phyloP scores from a whole-genome alignment of 768 basidiomycete species.

The Imleria badia region DNA sequence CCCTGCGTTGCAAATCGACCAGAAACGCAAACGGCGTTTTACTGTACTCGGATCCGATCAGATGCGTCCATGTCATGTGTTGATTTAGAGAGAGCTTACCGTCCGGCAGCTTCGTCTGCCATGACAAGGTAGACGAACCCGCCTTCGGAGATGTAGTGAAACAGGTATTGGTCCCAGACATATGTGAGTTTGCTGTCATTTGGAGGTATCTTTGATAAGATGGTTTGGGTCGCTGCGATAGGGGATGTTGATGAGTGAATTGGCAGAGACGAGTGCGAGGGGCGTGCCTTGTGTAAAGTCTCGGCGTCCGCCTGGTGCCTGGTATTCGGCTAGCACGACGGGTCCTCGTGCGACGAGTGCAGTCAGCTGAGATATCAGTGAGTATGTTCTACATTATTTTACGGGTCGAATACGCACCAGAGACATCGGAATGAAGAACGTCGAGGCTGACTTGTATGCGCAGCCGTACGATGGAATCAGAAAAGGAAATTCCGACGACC shows the following conservation, averaged over 20 bases:
- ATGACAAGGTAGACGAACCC: slow-evolving; percentile 90
- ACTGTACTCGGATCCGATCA: slow-evolving; percentile 37
- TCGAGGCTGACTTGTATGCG: not conserved
- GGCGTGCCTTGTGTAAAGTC: slow-evolving; percentile 85
- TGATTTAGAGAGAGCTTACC: slow-evolving; percentile 41
- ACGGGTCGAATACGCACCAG: slow-evolving; percentile 17
- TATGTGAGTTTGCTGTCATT: slow-evolving; percentile 82
- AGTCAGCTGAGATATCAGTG: slow-evolving; percentile 60
- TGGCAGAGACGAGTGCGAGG: not conserved
- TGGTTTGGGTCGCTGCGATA: slow-evolving; percentile 72
- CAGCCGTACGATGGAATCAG: not conserved
- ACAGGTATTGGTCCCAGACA: slow-evolving; percentile 91
- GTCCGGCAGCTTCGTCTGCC: slow-evolving; percentile 89
- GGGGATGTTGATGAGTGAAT: not conserved
- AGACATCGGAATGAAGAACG: slow-evolving; percentile 17
- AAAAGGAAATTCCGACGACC: slow-evolving; percentile 20
- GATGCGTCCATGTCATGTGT: not conserved
- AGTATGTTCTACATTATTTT: not conserved
- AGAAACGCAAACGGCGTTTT: slow-evolving; percentile 95
- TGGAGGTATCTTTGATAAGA: slow-evolving; percentile 93
- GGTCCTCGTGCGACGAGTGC: slow-evolving; percentile 78
- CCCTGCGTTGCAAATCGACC: slow-evolving; percentile 79
- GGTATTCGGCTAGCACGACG: slow-evolving; percentile 85
- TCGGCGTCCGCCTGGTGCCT: slow-evolving; percentile 63
- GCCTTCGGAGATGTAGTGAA: slow-evolving; percentile 90